Percentiles rank a stretch among this genome's conserved stretches.
Evolutionary conservation across 306 rosid species (phyloP).

Genomic region (Vigna reflexopilosa): DNA sequence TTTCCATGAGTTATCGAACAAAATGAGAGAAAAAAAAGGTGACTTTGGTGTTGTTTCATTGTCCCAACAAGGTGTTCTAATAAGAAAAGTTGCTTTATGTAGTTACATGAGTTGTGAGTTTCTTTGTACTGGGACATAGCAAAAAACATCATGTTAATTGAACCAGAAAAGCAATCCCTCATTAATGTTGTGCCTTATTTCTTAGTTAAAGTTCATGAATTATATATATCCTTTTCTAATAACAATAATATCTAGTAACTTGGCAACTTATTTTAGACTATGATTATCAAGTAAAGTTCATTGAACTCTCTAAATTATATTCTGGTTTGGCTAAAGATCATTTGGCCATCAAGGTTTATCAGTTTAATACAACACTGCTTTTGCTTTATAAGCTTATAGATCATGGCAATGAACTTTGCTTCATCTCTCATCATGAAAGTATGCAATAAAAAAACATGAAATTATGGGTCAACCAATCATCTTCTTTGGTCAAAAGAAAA

Average conservation of each 20-base stretch:
- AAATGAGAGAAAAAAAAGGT: constrained; percentile 26
- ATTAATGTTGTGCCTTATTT: constrained; percentile 32
- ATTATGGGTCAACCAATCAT: constrained; percentile 44
- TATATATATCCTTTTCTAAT: background rate
- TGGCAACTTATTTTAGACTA: background rate
- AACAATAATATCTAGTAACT: constrained; percentile 43
- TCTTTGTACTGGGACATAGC: constrained; percentile 46
- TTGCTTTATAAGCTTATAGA: constrained; percentile 21
- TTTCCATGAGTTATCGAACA: constrained; percentile 43
- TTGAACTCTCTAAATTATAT: constrained; percentile 30
- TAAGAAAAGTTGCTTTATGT: constrained; percentile 44
- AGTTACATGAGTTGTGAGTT: constrained; percentile 41
- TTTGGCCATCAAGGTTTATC: constrained; percentile 17
- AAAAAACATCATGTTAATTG: constrained; percentile 32
- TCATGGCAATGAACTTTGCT: constrained; percentile 36
- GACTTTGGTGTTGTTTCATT: constrained; percentile 46
- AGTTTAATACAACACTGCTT: constrained; percentile 24
- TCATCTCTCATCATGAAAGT: constrained; percentile 31
- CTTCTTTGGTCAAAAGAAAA: constrained; percentile 41
- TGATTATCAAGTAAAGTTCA: constrained; percentile 39
- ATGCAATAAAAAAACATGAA: constrained; percentile 12
- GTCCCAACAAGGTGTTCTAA: constrained; percentile 45
- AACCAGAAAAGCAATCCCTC: constrained; percentile 37
- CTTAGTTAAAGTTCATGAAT: constrained; percentile 42
- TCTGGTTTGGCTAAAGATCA: constrained; percentile 25